Evolutionary conservation across 352 stramenopile species (phyloP).

Genomic region (Phytopythium boreale): DNA sequence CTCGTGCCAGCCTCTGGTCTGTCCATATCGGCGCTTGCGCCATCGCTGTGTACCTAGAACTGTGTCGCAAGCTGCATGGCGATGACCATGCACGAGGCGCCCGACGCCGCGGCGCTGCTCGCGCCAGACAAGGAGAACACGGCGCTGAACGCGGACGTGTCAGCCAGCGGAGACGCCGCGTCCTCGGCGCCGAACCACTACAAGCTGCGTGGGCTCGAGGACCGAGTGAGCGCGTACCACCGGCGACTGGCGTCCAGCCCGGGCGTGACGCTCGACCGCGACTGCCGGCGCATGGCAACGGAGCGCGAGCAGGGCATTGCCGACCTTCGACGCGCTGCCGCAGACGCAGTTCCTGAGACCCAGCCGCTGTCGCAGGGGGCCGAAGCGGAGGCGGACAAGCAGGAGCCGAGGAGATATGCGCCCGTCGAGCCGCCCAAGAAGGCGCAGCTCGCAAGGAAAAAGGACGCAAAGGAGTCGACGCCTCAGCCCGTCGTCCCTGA

Average conservation of each 20-base stretch:
- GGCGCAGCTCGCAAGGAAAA: constrained; percentile 8
- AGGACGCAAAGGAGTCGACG: constrained; percentile 34
- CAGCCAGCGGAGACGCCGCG: constrained; percentile 4
- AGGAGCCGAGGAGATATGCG: constrained; percentile 2
- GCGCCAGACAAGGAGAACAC: constrained; percentile 26
- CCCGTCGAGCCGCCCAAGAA: constrained; percentile 5
- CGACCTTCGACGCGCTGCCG: background rate
- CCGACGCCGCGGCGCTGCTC: constrained; percentile 11
- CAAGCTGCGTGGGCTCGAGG: constrained; percentile 1
- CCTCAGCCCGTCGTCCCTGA: constrained; percentile 44
- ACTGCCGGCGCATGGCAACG: constrained; percentile 7
- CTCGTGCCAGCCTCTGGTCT: background rate
- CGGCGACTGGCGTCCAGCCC: constrained; percentile 12
- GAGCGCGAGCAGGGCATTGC: constrained; percentile 2
- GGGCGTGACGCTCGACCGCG: constrained; percentile 25
- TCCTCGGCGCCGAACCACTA: background rate
- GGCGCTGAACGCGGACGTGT: constrained; percentile 3
- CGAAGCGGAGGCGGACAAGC: constrained; percentile 9
- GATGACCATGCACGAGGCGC: constrained; percentile 34
- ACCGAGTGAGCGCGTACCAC: constrained; percentile 8
- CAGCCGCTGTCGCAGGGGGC: background rate
- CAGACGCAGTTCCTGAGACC: background rate
- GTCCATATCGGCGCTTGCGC: background rate
- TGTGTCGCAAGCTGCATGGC: background rate
- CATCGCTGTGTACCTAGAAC: background rate